Evolutionary conservation across 768 basidiomycete species (phyloP).

Genomic region (Lactarius sanguifluus): DNA sequence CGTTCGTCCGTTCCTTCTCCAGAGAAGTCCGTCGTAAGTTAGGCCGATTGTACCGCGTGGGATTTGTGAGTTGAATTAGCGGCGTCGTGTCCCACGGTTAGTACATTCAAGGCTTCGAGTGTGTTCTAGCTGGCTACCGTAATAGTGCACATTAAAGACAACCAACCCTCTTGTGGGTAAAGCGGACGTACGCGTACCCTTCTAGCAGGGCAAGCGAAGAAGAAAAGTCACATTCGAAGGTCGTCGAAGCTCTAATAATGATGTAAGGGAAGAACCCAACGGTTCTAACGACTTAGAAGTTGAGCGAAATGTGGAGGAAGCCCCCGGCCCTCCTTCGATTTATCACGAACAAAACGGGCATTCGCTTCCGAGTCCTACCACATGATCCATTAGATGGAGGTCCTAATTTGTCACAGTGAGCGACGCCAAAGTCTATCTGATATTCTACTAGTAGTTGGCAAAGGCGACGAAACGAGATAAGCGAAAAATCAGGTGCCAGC

Average conservation of each 20-base stretch:
- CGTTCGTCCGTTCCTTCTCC: neutral
- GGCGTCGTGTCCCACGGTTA: neutral
- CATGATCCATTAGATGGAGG: neutral
- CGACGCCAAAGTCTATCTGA: neutral
- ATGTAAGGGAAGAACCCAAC: neutral
- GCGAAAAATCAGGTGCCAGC: too few species aligned
- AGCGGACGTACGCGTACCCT: neutral
- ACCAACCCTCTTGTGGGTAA: neutral
- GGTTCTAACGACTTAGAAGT: neutral
- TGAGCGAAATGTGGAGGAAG: too few species aligned
- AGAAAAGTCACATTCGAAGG: neutral
- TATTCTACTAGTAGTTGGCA: neutral
- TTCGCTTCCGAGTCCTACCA: too few species aligned
- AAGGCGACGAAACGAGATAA: too few species aligned
- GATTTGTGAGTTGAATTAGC: neutral
- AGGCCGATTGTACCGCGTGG: neutral
- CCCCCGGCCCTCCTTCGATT: too few species aligned
- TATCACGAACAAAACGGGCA: too few species aligned
- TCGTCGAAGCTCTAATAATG: neutral
- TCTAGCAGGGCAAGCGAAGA: neutral
- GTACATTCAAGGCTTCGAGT: neutral
- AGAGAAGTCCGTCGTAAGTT: neutral
- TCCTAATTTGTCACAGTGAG: neutral
- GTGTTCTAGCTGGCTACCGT: neutral
- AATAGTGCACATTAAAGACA: neutral